These are phyloP conservation scores for Claviceps cyperi DNA, from an alignment of 2,329 filamentous ascomycete genomes.

Conservation along the genomic window DNA sequence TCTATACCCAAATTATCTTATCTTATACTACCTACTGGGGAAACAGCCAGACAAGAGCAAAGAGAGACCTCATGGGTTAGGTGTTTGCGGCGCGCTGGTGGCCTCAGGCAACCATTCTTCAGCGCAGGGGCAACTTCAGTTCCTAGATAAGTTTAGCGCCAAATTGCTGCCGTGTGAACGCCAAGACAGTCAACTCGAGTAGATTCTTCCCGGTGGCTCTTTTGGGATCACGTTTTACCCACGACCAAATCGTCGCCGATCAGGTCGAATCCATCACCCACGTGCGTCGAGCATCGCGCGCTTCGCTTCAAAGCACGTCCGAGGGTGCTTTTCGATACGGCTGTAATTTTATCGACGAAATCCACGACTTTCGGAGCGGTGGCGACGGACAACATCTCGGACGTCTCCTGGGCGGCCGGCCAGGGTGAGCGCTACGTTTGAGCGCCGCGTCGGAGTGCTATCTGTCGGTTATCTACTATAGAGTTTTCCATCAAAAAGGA, in stretches of 20 bases:
- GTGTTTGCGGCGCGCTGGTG: background rate
- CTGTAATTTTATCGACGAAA: slow-evolving; percentile 22
- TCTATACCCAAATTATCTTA: too few relatives aligned
- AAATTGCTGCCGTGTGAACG: slow-evolving; percentile 8
- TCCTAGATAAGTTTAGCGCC: slow-evolving; percentile 20
- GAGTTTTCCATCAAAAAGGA: slow-evolving; percentile 19
- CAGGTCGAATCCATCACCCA: slow-evolving; percentile 28
- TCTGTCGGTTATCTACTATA: slow-evolving; percentile 20
- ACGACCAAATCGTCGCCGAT: slow-evolving; percentile 28
- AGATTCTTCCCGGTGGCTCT: slow-evolving; percentile 29
- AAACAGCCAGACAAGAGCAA: background rate
- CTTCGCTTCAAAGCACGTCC: slow-evolving; percentile 16
- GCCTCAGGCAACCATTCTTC: slow-evolving; percentile 15
- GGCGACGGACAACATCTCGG: slow-evolving; percentile 30
- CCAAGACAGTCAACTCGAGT: slow-evolving; percentile 22
- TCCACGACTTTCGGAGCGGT: slow-evolving; percentile 24
- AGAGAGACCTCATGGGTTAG: background rate
- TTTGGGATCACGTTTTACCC: slow-evolving; percentile 24
- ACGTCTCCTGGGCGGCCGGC: slow-evolving; percentile 33
- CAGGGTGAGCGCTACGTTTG: slow-evolving; percentile 27
- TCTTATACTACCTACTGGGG: too few relatives aligned
- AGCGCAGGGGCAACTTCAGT: slow-evolving; percentile 6
- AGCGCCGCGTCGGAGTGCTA: slow-evolving; percentile 28
- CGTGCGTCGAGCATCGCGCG: slow-evolving; percentile 39
- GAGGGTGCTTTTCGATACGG: slow-evolving; percentile 18